phyloP scores from a whole-genome alignment of 306 rosid genomes.

The Trichosanthes cucumerina region DNA sequence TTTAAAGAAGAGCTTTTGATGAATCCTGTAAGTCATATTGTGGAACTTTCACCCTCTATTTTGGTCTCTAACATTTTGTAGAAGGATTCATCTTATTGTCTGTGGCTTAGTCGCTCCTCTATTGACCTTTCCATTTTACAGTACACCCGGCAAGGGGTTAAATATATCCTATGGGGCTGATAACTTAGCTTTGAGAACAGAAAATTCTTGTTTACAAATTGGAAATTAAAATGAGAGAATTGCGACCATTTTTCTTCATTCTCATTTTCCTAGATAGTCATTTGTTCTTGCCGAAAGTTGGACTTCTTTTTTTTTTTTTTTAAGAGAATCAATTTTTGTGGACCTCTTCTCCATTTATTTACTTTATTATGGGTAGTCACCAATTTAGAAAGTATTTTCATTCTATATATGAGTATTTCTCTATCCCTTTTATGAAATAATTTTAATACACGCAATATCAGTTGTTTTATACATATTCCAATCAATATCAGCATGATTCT shows the following conservation, averaged over 20 bases:
- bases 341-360: not conserved
- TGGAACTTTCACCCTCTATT: not conserved
- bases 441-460: not conserved
- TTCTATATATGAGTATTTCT: not conserved
- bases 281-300: not conserved
- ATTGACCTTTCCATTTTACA: not conserved
- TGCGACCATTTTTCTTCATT: not conserved
- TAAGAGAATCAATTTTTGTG: not conserved
- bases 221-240: not conserved
- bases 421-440: not conserved
- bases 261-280: not conserved
- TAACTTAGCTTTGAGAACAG: not conserved
- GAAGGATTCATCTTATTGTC: not conserved
- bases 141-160: not conserved
- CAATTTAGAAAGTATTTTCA: not conserved
- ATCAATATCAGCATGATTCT: not conserved
- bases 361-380: not conserved
- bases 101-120: not conserved
- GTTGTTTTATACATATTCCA: not conserved
- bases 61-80: not conserved
- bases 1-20: slow-evolving; percentile 83
- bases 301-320: not conserved
- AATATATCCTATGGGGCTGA: not conserved
- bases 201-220: not conserved
- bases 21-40: slow-evolving; percentile 87